Conservation (phyloP, 768 basidiomycete species). For the Imleria badia region DNA sequence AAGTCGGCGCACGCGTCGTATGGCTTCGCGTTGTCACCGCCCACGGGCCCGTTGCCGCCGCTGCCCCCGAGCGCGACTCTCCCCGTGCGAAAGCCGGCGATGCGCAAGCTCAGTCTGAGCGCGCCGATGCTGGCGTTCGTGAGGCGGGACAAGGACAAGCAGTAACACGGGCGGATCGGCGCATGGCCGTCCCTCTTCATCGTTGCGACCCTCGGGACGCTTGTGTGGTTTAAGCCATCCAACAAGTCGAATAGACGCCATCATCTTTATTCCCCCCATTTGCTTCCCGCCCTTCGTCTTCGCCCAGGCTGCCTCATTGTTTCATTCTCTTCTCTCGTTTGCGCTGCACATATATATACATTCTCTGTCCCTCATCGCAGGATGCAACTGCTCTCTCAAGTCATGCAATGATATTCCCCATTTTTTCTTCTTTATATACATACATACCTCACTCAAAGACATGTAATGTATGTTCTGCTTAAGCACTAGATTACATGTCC, state of each 20-base stretch:
- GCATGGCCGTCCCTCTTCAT: not conserved
- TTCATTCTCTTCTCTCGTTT: not conserved
- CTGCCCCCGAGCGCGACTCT: constrained; percentile 15
- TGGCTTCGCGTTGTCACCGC: constrained; percentile 11
- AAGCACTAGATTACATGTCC: constrained; percentile 17
- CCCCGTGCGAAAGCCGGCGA: constrained; percentile 38
- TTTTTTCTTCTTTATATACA: constrained; percentile 7
- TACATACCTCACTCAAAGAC: constrained; percentile 25
- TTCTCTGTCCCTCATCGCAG: constrained; percentile 1
- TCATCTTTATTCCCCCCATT: constrained; percentile 30
- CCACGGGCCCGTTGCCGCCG: constrained; percentile 15
- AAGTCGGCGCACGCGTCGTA: constrained; percentile 30
- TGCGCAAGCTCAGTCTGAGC: constrained; percentile 68
- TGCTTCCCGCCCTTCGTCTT: constrained; percentile 5
- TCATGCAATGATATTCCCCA: constrained; percentile 20
- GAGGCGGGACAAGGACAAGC: constrained; percentile 52
- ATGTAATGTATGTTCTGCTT: constrained; percentile 24
- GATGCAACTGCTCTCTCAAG: constrained; percentile 12
- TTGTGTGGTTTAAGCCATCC: not conserved
- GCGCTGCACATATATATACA: constrained; percentile 7
- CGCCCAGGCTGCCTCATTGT: not conserved
- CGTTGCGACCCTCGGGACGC: not conserved
- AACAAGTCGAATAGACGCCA: not conserved
- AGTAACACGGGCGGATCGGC: constrained; percentile 19
- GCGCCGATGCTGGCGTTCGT: constrained; percentile 56